These are phyloP conservation scores for Brassica carinata DNA, from an alignment of 345 rosid species.

Conservation along the genomic window DNA sequence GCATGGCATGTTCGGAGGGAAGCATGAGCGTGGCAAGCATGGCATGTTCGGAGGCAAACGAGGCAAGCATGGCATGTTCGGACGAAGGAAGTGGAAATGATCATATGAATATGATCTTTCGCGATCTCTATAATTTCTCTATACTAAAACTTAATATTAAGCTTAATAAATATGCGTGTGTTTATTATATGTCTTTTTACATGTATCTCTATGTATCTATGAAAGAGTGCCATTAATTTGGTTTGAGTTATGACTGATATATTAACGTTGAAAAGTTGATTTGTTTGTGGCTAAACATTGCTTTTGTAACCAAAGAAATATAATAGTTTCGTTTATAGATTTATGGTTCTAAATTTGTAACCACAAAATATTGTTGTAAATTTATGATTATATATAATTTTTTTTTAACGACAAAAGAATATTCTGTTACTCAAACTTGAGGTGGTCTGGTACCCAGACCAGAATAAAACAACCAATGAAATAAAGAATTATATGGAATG, in stretches of 20 bases:
- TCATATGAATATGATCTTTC: conserved; percentile 1
- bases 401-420: too few species aligned
- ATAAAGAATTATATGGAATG: too few species aligned
- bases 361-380: too few species aligned
- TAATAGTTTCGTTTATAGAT: too few species aligned
- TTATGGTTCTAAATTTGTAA: too few species aligned
- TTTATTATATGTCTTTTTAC: neutral
- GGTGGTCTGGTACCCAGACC: too few species aligned
- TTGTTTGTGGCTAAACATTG: too few species aligned
- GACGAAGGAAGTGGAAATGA: conserved; percentile 42
- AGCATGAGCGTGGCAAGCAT: conserved; percentile 39
- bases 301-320: too few species aligned
- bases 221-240: neutral
- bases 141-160: neutral
- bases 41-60: conserved; percentile 45
- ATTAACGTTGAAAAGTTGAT: too few species aligned
- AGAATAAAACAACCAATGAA: too few species aligned
- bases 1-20: conserved; percentile 39
- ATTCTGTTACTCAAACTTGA: too few species aligned
- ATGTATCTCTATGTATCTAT: neutral
- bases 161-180: neutral
- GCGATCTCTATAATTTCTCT: neutral
- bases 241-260: neutral
- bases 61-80: conserved; percentile 41
- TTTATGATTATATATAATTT: too few species aligned